These are phyloP conservation scores for Ciborinia camelliae DNA, from an alignment of 2,329 filamentous ascomycete species.

Conservation along the genomic window DNA sequence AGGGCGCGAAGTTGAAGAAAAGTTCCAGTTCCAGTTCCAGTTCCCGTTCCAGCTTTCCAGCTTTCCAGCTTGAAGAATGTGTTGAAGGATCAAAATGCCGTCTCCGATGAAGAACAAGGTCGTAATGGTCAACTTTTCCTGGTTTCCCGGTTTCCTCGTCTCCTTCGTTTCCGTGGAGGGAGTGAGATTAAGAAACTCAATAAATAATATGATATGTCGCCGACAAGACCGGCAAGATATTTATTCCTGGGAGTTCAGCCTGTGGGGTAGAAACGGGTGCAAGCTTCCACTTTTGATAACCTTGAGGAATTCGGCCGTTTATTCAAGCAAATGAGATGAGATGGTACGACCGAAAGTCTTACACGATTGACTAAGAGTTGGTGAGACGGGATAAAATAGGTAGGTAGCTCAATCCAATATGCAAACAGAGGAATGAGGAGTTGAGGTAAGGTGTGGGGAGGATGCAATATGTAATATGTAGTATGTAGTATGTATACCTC, in stretches of 20 bases:
- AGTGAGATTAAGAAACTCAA: slow-evolving; percentile 2
- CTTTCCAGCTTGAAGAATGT: no score
- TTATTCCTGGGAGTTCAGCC: slow-evolving; percentile 10
- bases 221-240: slow-evolving; percentile 12
- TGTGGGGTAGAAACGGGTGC: slow-evolving; percentile 17
- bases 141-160: no score
- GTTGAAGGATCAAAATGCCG: neutral
- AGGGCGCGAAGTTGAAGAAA: no score
- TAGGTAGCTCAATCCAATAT: slow-evolving; percentile 2
- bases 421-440: neutral
- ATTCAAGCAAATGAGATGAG: slow-evolving; percentile 11
- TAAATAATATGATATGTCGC: slow-evolving; percentile 18
- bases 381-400: slow-evolving; percentile 5
- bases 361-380: slow-evolving; percentile 13
- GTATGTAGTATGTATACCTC: neutral
- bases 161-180: neutral
- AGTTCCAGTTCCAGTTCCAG: no score
- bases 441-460: neutral
- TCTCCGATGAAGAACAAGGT: neutral
- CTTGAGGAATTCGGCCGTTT: neutral
- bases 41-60: no score
- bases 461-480: neutral
- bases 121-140: no score
- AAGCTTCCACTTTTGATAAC: slow-evolving; percentile 10
- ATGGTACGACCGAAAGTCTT: slow-evolving; percentile 8